These are phyloP conservation scores for Anthracocystis setariae DNA, from an alignment of 1,284 basidiomycete genomes.

Conservation along the genomic window DNA sequence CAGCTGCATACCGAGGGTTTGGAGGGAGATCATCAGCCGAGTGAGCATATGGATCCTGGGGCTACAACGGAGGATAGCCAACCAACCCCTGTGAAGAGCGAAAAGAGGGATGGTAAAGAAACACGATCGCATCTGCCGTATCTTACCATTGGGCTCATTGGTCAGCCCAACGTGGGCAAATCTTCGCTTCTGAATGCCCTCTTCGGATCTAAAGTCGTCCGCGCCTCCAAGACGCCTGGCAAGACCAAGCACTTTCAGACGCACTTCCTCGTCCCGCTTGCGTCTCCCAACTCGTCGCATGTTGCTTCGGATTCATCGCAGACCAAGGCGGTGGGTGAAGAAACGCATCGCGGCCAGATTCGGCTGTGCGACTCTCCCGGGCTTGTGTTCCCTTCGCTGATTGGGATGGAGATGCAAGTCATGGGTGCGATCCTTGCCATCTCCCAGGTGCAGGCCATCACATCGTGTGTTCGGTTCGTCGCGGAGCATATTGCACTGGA, in stretches of 20 bases:
- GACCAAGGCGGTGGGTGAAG: constrained; percentile 46
- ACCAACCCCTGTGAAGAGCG: not conserved
- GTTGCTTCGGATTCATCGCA: constrained; percentile 71
- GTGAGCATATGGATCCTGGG: not conserved
- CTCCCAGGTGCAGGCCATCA: constrained; percentile 79
- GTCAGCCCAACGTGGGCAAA: constrained; percentile 93
- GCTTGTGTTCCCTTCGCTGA: constrained; percentile 75
- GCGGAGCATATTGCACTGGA: constrained; percentile 81
- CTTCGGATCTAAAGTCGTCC: constrained; percentile 82
- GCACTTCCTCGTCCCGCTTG: constrained; percentile 81
- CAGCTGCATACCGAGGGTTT: constrained; percentile 36
- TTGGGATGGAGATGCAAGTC: constrained; percentile 71
- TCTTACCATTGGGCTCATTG: constrained; percentile 54
- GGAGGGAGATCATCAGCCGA: not conserved
- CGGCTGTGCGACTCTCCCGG: constrained; percentile 51
- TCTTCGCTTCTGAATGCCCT: constrained; percentile 89
- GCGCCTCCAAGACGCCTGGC: constrained; percentile 87
- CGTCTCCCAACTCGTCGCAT: constrained; percentile 76
- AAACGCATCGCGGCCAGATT: constrained; percentile 34
- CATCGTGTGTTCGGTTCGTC: constrained; percentile 78
- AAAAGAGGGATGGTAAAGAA: constrained; percentile 4
- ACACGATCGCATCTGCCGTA: constrained; percentile 38
- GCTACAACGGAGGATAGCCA: not conserved
- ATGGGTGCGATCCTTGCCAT: constrained; percentile 86
- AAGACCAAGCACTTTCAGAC: constrained; percentile 97